Evolutionary conservation across 2,329 filamentous ascomycete genomes (phyloP).

Genomic region (Metarhizium robertsii): DNA sequence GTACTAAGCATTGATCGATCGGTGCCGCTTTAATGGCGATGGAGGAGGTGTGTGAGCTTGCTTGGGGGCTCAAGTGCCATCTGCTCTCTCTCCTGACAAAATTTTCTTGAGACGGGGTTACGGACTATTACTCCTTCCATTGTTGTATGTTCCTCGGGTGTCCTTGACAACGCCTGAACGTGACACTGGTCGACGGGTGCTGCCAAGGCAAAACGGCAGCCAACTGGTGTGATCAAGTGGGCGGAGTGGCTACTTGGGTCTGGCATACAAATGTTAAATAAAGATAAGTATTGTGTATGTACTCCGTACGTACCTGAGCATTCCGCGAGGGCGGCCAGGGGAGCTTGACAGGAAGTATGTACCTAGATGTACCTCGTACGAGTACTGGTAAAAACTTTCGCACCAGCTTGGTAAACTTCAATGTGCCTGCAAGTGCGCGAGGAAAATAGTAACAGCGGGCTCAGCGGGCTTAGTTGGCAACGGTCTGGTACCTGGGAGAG

Average conservation of each 20-base stretch:
- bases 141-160: too few relatives aligned
- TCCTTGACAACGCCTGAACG: not conserved
- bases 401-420: too few relatives aligned
- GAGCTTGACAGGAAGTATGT: too few relatives aligned
- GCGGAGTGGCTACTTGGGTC: too few relatives aligned
- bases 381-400: too few relatives aligned
- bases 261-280: too few relatives aligned
- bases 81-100: not conserved
- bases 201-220: not conserved
- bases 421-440: not conserved
- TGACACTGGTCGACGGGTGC: not conserved
- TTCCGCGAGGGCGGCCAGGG: too few relatives aligned
- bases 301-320: too few relatives aligned
- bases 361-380: too few relatives aligned
- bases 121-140: not conserved
- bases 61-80: not conserved
- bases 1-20: not conserved
- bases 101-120: not conserved
- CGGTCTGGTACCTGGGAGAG: constrained; percentile 1
- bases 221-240: not conserved
- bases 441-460: constrained; percentile 1
- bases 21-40: not conserved
- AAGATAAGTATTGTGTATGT: too few relatives aligned
- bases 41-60: not conserved
- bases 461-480: not conserved